These are phyloP conservation scores for Geotrichum restrictum DNA, from an alignment of 1,139 yeast species.

Conservation along the genomic window DNA sequence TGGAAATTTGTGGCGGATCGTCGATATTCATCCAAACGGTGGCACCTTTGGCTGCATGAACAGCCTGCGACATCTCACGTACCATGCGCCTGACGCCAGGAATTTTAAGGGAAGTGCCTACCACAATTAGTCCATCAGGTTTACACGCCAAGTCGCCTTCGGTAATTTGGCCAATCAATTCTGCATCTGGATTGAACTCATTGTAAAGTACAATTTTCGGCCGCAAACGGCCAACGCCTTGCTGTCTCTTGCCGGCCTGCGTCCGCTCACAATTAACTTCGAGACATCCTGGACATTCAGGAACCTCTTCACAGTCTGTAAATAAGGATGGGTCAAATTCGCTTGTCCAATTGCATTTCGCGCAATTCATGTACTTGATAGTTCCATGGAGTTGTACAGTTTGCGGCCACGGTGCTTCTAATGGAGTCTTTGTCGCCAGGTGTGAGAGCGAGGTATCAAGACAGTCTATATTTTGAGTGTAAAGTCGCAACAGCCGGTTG, in stretches of 20 bases:
- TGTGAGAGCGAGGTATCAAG: slow-evolving; percentile 44
- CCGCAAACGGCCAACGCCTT: slow-evolving; percentile 71
- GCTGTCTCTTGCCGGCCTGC: slow-evolving; percentile 64
- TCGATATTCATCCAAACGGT: slow-evolving; percentile 58
- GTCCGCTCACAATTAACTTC: slow-evolving; percentile 50
- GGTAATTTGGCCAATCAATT: slow-evolving; percentile 69
- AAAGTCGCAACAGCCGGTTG: slow-evolving; percentile 63
- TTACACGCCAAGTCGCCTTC: slow-evolving; percentile 58
- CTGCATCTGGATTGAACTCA: slow-evolving; percentile 85
- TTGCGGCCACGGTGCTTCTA: slow-evolving; percentile 48
- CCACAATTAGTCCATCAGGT: slow-evolving; percentile 76
- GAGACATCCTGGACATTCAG: slow-evolving; percentile 55
- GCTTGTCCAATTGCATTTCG: slow-evolving; percentile 61
- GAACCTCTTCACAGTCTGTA: slow-evolving; percentile 34
- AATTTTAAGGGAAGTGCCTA: slow-evolving; percentile 81
- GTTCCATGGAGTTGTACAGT: slow-evolving; percentile 80
- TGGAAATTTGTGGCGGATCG: slow-evolving; percentile 42
- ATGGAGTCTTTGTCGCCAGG: slow-evolving; percentile 49
- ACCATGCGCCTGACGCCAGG: slow-evolving; percentile 82
- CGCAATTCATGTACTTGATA: slow-evolving; percentile 64
- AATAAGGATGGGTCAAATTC: slow-evolving; percentile 44
- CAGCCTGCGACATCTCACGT: slow-evolving; percentile 61
- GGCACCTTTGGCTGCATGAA: slow-evolving; percentile 56
- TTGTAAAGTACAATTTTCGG: slow-evolving; percentile 84
- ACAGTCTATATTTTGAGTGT: slow-evolving; percentile 49